Percentiles rank a stretch among this genome's conserved stretches.
phyloP scores from a whole-genome alignment of 2,329 filamentous ascomycete species.

The Thielaviopsis euricoi region DNA sequence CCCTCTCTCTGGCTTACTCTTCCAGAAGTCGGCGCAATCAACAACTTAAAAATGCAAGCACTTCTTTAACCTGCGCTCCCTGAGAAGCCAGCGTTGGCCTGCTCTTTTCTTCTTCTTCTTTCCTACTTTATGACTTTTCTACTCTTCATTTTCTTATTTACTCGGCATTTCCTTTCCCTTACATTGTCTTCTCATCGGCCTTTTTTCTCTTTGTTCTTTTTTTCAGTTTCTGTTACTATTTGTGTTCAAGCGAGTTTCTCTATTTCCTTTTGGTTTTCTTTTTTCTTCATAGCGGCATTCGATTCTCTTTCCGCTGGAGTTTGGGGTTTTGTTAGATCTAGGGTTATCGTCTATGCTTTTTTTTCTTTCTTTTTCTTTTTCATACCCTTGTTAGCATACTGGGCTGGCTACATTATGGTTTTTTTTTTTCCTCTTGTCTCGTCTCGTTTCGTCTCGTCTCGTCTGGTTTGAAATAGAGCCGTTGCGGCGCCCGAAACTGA shows the following conservation, averaged over 20 bases:
- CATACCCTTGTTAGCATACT: not conserved
- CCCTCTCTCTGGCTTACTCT: too few species aligned
- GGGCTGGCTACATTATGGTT: not conserved
- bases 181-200: too few species aligned
- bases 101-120: not conserved
- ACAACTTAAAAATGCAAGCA: too few species aligned
- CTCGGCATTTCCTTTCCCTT: too few species aligned
- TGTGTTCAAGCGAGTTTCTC: too few species aligned
- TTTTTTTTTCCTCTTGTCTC: not conserved
- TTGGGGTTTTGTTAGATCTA: too few species aligned
- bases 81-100: not conserved
- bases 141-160: too few species aligned
- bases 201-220: not conserved
- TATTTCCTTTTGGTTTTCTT: not conserved
- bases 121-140: not conserved
- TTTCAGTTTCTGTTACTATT: not conserved
- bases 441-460: not conserved
- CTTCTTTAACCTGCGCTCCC: too few species aligned
- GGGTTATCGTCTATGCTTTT: not conserved
- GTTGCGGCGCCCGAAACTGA: too few species aligned
- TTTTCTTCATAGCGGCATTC: not conserved
- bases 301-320: not conserved
- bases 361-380: not conserved
- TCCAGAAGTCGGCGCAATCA: too few species aligned
- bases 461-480: not conserved